phyloP scores from a whole-genome alignment of 129 eudicot genomes.

The Calendula officinalis region DNA sequence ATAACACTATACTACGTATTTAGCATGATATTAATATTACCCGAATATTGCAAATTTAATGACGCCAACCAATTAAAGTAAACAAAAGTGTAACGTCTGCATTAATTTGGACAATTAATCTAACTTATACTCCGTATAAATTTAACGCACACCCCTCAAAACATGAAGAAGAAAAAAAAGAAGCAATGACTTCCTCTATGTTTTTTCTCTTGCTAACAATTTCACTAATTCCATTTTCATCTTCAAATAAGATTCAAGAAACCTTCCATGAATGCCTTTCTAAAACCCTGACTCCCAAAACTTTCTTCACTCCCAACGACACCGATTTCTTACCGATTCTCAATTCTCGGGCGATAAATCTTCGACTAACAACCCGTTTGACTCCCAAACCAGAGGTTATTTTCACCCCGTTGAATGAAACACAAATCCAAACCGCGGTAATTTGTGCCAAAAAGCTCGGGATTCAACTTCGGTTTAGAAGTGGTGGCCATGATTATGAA shows the following conservation, averaged over 20 bases:
- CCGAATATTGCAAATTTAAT: neutral
- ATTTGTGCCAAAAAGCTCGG: conserved; percentile 25
- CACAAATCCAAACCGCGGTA: conserved; percentile 9
- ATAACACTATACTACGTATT: too few species aligned
- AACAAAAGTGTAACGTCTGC: neutral
- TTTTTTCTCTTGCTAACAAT: neutral
- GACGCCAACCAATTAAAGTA: neutral
- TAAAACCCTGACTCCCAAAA: neutral
- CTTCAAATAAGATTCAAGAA: conserved; percentile 16
- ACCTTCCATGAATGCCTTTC: conserved; percentile 25
- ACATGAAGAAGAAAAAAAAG: neutral
- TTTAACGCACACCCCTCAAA: neutral
- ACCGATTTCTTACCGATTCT: conserved; percentile 16
- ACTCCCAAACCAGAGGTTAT: conserved; percentile 38
- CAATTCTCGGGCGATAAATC: too few species aligned
- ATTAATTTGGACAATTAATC: neutral
- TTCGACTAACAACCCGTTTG: neutral
- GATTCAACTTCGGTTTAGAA: conserved; percentile 32
- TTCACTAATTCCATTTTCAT: conserved; percentile 11
- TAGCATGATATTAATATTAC: neutral
- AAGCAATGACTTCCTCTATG: neutral
- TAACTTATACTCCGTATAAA: neutral
- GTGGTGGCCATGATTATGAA: conserved; percentile 26
- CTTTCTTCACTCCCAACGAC: conserved; percentile 17
- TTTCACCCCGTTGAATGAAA: conserved; percentile 33